A percentile compares a stretch with the other conserved stretches of the same genome.
These are phyloP conservation scores for Globisporangium middletonii DNA, from an alignment of 352 stramenopile species.

Conservation along the genomic window DNA sequence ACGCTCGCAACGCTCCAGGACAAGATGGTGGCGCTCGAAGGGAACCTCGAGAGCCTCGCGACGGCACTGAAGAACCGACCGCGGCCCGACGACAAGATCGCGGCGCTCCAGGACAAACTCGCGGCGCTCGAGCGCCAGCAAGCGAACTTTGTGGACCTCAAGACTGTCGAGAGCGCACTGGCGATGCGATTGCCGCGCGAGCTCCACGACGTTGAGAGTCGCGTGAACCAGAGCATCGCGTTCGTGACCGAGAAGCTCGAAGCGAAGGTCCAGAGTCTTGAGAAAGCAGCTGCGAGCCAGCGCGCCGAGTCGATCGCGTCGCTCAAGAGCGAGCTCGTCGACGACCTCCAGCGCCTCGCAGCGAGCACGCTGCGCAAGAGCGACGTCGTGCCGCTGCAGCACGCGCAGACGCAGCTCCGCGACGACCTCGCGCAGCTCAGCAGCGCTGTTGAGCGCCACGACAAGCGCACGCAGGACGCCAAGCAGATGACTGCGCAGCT, in stretches of 20 bases:
- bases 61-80: conserved; percentile 31
- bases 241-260: conserved; percentile 69
- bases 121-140: conserved; percentile 46
- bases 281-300: conserved; percentile 46
- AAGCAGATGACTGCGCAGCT: conserved; percentile 39
- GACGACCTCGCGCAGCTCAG: conserved; percentile 57
- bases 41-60: conserved; percentile 48
- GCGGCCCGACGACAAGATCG: conserved; percentile 52
- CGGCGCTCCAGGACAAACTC: conserved; percentile 48
- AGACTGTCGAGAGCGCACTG: conserved; percentile 58
- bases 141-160: conserved; percentile 47
- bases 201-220: conserved; percentile 67
- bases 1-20: conserved; percentile 35
- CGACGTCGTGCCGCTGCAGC: conserved; percentile 47
- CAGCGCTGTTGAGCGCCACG: conserved; percentile 48
- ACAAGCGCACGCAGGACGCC: conserved; percentile 52
- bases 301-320: conserved; percentile 40
- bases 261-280: conserved; percentile 44
- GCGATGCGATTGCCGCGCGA: conserved; percentile 61
- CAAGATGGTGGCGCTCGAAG: conserved; percentile 53
- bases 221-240: conserved; percentile 43
- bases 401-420: conserved; percentile 51
- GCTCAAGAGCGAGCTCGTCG: conserved; percentile 50
- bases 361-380: conserved; percentile 34
- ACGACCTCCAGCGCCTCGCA: conserved; percentile 57